Evolutionary conservation across 2,329 filamentous ascomycete genomes (phyloP), one percentile per base, ranked within the genome.

Genomic region (Dothiorella sarmentorum): DNA sequence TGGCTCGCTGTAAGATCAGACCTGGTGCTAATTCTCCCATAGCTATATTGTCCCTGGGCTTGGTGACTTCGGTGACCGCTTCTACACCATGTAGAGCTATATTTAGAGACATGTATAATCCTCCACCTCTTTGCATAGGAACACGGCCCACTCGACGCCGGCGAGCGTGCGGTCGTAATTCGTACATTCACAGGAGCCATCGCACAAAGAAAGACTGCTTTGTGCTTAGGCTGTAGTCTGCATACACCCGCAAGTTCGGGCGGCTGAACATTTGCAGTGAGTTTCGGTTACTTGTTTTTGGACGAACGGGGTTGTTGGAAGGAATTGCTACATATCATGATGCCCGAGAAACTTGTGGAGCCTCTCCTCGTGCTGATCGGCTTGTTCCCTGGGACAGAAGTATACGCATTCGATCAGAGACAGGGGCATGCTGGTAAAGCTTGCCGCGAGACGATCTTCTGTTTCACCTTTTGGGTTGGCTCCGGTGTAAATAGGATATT

Each of bases 41-140:
- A 97, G 93, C 74, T 97, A 97, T 73, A 97, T 97, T 69, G 85
- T 96, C 57, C 93, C 93, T 26, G 93, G 93, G 26, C 81, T 97
- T 17, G 93, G 93, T 64, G 93, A 97, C 73, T 97, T 97, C 74
- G 93, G 93, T 61, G 93, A 97, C 73, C 83, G 93, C 64, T 97
- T 94, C 76, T 97, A 97, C 75, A 97, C 93, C 58, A 84, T 96
- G 74, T 96, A 79, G 74, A 52, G 10, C 15, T 18, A 40, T 15
- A n/a, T 15, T 11, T 22, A 24, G 9, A 11, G 7, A 20, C 27
- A 11, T 15, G 17, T n/a, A 37, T 26, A 35, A 1, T 17, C 4
- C 9, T 26, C 15, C 10, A 26, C 18, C 17, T 6, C 29, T 11
- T 24, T 4, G 24, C 27, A 4, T 13, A 52, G 10, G 11, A 33